These are phyloP conservation scores for Oldenlandia corymbosa DNA, from an alignment of 257 asterid species.

Conservation along the genomic window DNA sequence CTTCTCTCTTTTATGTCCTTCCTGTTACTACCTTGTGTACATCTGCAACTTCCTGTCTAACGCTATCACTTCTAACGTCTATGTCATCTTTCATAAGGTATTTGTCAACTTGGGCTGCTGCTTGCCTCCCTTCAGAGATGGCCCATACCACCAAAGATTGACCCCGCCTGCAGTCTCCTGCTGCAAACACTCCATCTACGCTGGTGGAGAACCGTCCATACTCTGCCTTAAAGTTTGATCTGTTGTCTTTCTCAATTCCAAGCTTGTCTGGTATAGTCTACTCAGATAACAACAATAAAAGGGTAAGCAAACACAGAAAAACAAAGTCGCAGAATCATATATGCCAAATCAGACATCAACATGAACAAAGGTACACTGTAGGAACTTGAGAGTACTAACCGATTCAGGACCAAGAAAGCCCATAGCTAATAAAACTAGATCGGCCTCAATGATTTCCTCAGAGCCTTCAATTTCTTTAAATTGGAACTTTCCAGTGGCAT, in stretches of 20 bases:
- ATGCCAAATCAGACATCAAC: too few relatives aligned
- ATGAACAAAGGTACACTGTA: neutral
- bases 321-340: neutral
- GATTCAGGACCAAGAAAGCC: constrained; percentile 99
- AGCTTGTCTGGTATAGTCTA: constrained; percentile 75
- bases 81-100: constrained; percentile 48
- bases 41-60: constrained; percentile 23
- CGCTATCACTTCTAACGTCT: constrained; percentile 9
- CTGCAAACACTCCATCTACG: constrained; percentile 86
- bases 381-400: constrained; percentile 40
- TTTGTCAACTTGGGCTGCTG: constrained; percentile 88
- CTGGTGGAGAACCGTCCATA: constrained; percentile 81
- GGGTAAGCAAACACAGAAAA: too few relatives aligned
- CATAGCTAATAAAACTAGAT: constrained; percentile 88
- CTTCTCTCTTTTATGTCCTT: constrained; percentile 33
- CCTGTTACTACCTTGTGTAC: constrained; percentile 41
- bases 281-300: too few relatives aligned
- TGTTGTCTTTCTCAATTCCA: constrained; percentile 69
- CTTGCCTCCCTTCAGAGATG: constrained; percentile 86
- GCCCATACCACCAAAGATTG: constrained; percentile 99
- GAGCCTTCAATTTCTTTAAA: constrained; percentile 95
- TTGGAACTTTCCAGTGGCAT: constrained; percentile 71
- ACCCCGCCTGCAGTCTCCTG: constrained; percentile 98
- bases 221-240: constrained; percentile 90
- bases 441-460: constrained; percentile 82